These are phyloP conservation scores for Ophiostoma fasciatum DNA, from an alignment of 2,329 filamentous ascomycete species.

Conservation along the genomic window DNA sequence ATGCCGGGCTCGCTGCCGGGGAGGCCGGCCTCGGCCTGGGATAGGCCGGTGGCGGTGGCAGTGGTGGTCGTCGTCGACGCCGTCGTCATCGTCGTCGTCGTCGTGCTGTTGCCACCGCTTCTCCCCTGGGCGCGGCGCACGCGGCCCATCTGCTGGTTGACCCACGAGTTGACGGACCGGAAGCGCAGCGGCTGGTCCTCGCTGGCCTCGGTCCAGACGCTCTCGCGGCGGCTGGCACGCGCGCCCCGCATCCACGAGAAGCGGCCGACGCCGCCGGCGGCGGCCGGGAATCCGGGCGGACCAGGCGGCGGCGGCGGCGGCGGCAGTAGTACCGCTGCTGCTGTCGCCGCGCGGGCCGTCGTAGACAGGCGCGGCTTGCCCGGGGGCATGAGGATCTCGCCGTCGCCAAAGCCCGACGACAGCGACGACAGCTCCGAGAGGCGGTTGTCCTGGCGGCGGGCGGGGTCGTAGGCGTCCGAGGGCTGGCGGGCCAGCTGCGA, in stretches of 20 bases:
- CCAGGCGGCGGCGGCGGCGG: no score
- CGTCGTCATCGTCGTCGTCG: conserved; percentile 1
- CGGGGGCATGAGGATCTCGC: conserved; percentile 33
- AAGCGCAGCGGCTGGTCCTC: conserved; percentile 41
- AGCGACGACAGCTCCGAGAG: conserved; percentile 42
- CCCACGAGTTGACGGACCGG: conserved; percentile 46
- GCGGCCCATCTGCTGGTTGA: conserved; percentile 45
- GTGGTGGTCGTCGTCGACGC: conserved; percentile 11
- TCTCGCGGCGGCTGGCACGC: conserved; percentile 25
- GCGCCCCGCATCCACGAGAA: conserved; percentile 11
- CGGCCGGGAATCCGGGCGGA: no score
- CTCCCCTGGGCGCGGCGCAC: conserved; percentile 32
- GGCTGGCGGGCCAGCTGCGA: conserved; percentile 23
- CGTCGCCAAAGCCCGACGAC: conserved; percentile 50
- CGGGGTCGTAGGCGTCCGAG: conserved; percentile 21
- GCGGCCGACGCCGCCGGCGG: conserved; percentile 9
- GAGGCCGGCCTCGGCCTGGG: conserved; percentile 15
- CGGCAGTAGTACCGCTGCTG: no score
- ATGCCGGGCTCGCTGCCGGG: conserved; percentile 14
- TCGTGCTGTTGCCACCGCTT: conserved; percentile 10
- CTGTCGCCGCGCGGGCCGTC: conserved; percentile 5
- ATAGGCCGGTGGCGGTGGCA: no score
- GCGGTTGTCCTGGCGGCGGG: conserved; percentile 23
- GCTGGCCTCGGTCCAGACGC: conserved; percentile 36
- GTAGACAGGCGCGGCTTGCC: conserved; percentile 13